Evolutionary conservation across 2,329 filamentous ascomycete species (phyloP).

Genomic region (Colletotrichum noveboracense): DNA sequence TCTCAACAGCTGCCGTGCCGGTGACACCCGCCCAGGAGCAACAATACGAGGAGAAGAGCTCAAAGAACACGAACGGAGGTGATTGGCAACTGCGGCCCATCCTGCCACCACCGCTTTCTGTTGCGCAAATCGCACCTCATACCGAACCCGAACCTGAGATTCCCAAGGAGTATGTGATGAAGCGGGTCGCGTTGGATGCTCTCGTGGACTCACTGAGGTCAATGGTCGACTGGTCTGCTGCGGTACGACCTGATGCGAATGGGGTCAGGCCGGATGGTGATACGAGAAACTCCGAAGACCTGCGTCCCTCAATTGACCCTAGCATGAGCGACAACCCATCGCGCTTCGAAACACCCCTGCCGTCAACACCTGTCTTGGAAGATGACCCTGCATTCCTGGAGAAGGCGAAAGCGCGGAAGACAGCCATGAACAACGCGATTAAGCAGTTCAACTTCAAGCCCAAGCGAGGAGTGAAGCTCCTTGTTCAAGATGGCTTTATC

Average conservation of each 20-base stretch:
- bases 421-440: constrained; percentile 86
- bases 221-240: constrained; percentile 86
- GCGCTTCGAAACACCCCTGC: constrained; percentile 63
- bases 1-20: constrained; percentile 79
- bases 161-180: constrained; percentile 89
- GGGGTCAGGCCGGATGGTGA: constrained; percentile 34
- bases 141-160: constrained; percentile 71
- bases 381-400: constrained; percentile 96
- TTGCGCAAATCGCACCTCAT: constrained; percentile 71
- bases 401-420: constrained; percentile 92
- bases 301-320: constrained; percentile 73
- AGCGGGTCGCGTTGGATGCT: constrained; percentile 86
- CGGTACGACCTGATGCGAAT: constrained; percentile 66
- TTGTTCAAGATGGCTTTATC: constrained; percentile 89
- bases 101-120: constrained; percentile 84
- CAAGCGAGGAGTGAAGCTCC: constrained; percentile 85
- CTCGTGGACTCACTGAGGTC: constrained; percentile 89
- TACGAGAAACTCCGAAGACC: constrained; percentile 42
- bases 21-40: constrained; percentile 82
- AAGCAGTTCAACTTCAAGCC: constrained; percentile 98
- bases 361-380: constrained; percentile 74
- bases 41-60: constrained; percentile 80
- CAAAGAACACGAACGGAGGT: constrained; percentile 61
- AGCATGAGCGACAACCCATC: constrained; percentile 65
- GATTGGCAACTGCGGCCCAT: constrained; percentile 91